Conservation (phyloP, 2,329 filamentous ascomycete species). For the Aspergillus tanneri region DNA sequence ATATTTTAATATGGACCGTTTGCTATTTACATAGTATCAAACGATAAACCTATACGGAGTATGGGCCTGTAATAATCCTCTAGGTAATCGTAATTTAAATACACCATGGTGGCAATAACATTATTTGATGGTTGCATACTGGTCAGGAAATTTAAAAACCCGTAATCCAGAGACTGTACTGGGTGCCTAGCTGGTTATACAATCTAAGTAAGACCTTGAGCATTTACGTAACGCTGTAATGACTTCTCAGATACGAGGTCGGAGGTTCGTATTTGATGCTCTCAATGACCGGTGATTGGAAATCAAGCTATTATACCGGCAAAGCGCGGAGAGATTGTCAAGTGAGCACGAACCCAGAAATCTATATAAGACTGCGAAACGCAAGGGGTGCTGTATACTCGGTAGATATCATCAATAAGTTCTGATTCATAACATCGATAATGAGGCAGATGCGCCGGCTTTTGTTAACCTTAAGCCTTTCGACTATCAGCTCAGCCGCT, state of each 20-base stretch:
- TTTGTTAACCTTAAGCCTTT: constrained; percentile 5
- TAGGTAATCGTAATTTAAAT: too few relatives aligned
- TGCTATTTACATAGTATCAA: too few relatives aligned
- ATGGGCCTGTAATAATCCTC: too few relatives aligned
- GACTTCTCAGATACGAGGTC: not conserved
- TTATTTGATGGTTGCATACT: too few relatives aligned
- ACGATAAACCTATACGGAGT: too few relatives aligned
- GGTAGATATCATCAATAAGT: not conserved
- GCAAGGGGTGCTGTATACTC: not conserved
- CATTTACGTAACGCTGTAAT: not conserved
- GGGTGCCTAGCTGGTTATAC: too few relatives aligned
- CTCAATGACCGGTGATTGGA: not conserved
- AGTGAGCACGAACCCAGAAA: not conserved
- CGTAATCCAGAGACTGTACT: too few relatives aligned
- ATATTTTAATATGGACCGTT: too few relatives aligned
- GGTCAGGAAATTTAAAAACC: too few relatives aligned
- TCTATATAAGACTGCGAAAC: not conserved
- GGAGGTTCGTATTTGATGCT: not conserved
- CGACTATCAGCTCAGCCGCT: not conserved
- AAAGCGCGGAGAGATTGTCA: not conserved
- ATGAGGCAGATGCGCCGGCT: not conserved
- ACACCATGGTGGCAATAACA: too few relatives aligned
- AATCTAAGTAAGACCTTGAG: too few relatives aligned
- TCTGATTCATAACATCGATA: not conserved
- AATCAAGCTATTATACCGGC: not conserved